Percentiles rank a stretch among this genome's conserved stretches.
Evolutionary conservation across 2,329 filamentous ascomycete species (phyloP).

Genomic region (Diaporthe nobilis): DNA sequence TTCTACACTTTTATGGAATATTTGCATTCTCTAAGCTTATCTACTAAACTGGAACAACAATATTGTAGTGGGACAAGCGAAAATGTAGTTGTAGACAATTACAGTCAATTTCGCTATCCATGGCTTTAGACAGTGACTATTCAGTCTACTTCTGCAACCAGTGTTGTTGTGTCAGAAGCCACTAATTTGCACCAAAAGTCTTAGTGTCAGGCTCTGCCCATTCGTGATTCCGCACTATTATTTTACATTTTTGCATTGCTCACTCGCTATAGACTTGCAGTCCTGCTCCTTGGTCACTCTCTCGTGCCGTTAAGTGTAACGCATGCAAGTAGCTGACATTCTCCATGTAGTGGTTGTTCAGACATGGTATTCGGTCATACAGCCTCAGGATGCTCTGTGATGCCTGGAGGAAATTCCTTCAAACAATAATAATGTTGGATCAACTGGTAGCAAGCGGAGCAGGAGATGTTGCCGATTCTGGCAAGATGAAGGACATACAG

Average conservation of each 20-base stretch:
- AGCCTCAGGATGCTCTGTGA: background rate
- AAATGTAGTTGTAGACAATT: too few species aligned
- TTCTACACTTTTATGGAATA: background rate
- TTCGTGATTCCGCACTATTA: background rate
- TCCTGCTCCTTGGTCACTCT: background rate
- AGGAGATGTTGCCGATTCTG: background rate
- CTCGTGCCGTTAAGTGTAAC: background rate
- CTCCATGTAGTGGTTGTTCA: background rate
- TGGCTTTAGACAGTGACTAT: too few species aligned
- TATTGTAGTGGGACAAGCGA: too few species aligned
- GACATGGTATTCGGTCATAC: background rate
- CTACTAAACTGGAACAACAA: too few species aligned
- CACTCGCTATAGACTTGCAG: background rate
- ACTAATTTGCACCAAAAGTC: too few species aligned
- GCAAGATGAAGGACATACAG: background rate
- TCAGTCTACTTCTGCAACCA: too few species aligned
- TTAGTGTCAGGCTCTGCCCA: too few species aligned
- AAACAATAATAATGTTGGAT: background rate
- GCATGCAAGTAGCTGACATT: background rate
- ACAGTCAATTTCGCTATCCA: too few species aligned
- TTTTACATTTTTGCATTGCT: background rate
- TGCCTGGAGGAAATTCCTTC: background rate
- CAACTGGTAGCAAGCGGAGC: background rate
- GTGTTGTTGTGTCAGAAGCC: too few species aligned
- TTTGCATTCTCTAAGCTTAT: too few species aligned